Conservation (phyloP, 106 monocot species). For the Allium cepa region DNA sequence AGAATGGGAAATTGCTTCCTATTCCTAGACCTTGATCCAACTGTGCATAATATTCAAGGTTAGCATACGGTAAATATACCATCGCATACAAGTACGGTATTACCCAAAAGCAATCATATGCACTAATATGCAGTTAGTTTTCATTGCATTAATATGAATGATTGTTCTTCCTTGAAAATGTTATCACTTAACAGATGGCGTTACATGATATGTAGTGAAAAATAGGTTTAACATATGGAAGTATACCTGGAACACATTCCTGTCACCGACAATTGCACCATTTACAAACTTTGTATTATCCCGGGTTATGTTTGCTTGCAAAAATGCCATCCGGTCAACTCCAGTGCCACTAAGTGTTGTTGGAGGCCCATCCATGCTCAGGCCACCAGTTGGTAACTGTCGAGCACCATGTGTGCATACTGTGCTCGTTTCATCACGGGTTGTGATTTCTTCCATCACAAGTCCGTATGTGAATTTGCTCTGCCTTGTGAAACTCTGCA, state of each 20-base stretch:
- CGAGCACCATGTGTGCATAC: conserved; percentile 87
- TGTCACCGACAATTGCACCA: conserved; percentile 78
- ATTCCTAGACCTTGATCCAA: conserved; percentile 93
- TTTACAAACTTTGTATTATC: conserved; percentile 97
- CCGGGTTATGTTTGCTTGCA: conserved; percentile 86
- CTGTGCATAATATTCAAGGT: conserved; percentile 26
- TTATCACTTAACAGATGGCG: no score
- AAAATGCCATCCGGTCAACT: conserved; percentile 74
- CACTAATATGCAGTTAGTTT: no score
- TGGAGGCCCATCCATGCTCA: conserved; percentile 94
- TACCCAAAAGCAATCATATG: no score
- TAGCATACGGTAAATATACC: no score
- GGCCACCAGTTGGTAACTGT: conserved; percentile 66
- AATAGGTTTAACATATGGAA: not conserved
- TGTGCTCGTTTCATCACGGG: conserved; percentile 85
- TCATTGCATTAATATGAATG: no score
- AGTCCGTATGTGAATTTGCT: conserved; percentile 96
- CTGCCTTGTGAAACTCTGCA: conserved; percentile 78
- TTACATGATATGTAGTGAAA: no score
- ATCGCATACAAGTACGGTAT: no score
- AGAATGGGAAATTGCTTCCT: conserved; percentile 85
- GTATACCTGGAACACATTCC: conserved; percentile 92
- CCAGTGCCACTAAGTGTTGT: conserved; percentile 95
- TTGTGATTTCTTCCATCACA: conserved; percentile 91
- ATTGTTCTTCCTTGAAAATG: no score